phyloP scores from a whole-genome alignment of 2,329 filamentous ascomycete species.

The Endoconidiophora polonica region DNA sequence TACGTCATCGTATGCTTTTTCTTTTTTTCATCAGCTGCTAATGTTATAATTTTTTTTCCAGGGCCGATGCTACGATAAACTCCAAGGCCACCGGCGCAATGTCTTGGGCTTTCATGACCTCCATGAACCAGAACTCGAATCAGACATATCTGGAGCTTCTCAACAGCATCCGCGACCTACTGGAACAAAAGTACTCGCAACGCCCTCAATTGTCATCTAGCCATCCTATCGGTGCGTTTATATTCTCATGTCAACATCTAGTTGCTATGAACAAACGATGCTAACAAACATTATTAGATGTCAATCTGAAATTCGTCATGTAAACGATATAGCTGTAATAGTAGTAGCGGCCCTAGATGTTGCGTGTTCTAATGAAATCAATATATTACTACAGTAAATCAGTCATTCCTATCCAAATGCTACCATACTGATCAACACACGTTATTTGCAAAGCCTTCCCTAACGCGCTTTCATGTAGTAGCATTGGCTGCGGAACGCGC shows the following conservation, averaged over 20 bases:
- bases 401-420: too few relatives aligned
- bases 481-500: too few relatives aligned
- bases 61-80: conserved; percentile 76
- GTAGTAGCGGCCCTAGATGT: too few relatives aligned
- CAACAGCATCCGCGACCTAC: conserved; percentile 84
- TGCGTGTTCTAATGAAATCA: too few relatives aligned
- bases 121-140: conserved; percentile 80
- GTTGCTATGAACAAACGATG: background rate
- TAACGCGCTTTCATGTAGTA: too few relatives aligned
- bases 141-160: conserved; percentile 93
- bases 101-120: conserved; percentile 91
- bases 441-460: too few relatives aligned
- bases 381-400: too few relatives aligned
- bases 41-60: conserved; percentile 21
- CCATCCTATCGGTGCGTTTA: conserved; percentile 69
- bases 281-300: conserved; percentile 1
- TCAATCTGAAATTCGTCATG: conserved; percentile 13
- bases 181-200: conserved; percentile 74
- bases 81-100: conserved; percentile 90
- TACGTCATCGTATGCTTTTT: too few relatives aligned
- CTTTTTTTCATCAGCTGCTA: background rate
- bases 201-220: conserved; percentile 94
- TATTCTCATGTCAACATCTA: background rate
- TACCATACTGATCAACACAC: too few relatives aligned
- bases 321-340: conserved; percentile 2